A percentile compares a stretch with the other conserved stretches of the same genome.
These are phyloP conservation scores for Populus deltoides DNA, from an alignment of 345 rosid genomes.

Conservation along the genomic window DNA sequence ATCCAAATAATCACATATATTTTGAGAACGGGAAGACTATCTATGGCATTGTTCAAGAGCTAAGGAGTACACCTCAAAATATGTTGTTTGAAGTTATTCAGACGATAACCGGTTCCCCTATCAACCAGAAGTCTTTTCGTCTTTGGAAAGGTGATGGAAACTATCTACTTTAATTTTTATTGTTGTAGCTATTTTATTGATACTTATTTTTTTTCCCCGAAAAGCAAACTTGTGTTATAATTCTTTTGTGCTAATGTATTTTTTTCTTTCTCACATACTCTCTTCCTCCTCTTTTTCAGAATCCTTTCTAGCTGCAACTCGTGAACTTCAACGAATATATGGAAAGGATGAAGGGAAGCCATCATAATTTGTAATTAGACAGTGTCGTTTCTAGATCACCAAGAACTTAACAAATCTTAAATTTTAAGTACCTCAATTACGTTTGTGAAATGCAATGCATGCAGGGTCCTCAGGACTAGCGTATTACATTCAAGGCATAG, in stretches of 20 bases:
- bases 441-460: slow-evolving; percentile 3
- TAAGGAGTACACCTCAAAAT: slow-evolving; percentile 54
- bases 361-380: slow-evolving; percentile 8
- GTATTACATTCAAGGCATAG: slow-evolving; percentile 68
- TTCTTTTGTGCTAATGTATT: not conserved
- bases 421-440: too few relatives aligned
- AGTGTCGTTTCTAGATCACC: too few relatives aligned
- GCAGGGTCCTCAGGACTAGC: slow-evolving; percentile 81
- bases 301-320: slow-evolving; percentile 54
- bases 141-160: slow-evolving; percentile 56
- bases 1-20: slow-evolving; percentile 59
- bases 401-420: too few relatives aligned
- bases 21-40: slow-evolving; percentile 61
- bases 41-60: slow-evolving; percentile 58
- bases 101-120: slow-evolving; percentile 52
- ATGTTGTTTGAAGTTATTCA: slow-evolving; percentile 54
- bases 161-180: not conserved
- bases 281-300: slow-evolving; percentile 26
- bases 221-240: not conserved
- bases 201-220: not conserved
- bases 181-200: slow-evolving; percentile 5
- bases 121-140: slow-evolving; percentile 52
- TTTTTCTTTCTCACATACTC: not conserved
- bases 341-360: slow-evolving; percentile 45
- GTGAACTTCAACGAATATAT: slow-evolving; percentile 60